Base-by-base conservation (phyloP, 208 protist species). In the Leishmania amazonensis region DNA sequence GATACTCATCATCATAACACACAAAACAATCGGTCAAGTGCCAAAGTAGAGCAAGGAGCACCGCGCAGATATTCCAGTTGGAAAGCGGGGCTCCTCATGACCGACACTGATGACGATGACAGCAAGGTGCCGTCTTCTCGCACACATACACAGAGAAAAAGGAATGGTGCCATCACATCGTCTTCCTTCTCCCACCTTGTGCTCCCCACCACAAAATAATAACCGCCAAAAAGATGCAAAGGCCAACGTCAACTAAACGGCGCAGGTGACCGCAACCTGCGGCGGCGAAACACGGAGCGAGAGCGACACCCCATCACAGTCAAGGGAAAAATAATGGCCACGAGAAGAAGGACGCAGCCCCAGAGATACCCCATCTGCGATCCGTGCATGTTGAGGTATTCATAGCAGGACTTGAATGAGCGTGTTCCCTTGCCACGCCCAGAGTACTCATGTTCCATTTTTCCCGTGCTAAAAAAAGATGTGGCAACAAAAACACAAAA, bases 221-320 rank as follows among this genome's bases (percentile, higher is more conserved):
- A 38, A 31, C 1, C 11, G 13, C 3, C 7, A 6, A 67, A 0
- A 0, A 13, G 60, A 38, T 13, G n/a, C 0, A 67, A 67, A 2
- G 3, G 60, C 11, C 9, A 7, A 47, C 42, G 17, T 78, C 54
- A 78, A 35, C 21, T 45, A 35, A 80, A 80, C 19, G 76, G 76
- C 5, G 76, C 40, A 4, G 79, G 72, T 31, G 54, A 51, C 1
- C 40, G 72, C 35, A 83, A 47, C 8, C 38, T 71, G 3, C 38
- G 49, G 45, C 83, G 83, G 17, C 62, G 42, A 80, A 86, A 86
- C 40, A 86, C 64, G 9, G 83, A 81, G 8, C 79, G 70, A 24
- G 83, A 86, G 42, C 83, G 78, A 51, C 53, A 83, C 21, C 83
- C 79, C 83, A 90, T 79, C 24, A 60, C 67, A 65, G 58, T 38